phyloP scores from a whole-genome alignment of 2,329 filamentous ascomycete species.

The Eutypa lata region DNA sequence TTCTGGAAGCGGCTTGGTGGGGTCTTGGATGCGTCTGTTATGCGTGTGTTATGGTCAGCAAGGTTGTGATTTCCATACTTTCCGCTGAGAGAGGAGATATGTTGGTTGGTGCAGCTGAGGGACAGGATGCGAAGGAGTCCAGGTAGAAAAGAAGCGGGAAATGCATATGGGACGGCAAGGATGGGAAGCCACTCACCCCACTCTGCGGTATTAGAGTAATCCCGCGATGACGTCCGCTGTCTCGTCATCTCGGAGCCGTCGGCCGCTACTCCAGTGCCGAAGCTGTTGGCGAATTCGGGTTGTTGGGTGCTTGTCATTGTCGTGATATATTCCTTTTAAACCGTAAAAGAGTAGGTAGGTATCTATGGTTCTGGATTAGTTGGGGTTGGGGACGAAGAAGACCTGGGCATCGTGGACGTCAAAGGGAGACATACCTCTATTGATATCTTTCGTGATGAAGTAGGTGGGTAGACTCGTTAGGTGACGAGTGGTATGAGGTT shows the following conservation, averaged over 20 bases:
- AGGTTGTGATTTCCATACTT: neutral
- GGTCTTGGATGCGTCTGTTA: constrained; percentile 61
- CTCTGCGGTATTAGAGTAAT: constrained; percentile 37
- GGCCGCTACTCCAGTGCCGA: constrained; percentile 20
- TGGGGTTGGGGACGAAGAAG: neutral
- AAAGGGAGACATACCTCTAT: too few species aligned
- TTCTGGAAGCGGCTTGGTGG: constrained; percentile 67
- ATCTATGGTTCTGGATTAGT: neutral
- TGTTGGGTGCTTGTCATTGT: constrained; percentile 15
- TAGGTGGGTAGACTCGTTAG: too few species aligned
- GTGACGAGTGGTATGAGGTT: too few species aligned
- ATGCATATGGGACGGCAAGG: too few species aligned
- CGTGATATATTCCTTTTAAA: constrained; percentile 1
- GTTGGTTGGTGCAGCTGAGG: constrained; percentile 3
- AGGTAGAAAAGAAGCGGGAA: neutral
- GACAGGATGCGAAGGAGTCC: constrained; percentile 1
- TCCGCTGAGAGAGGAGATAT: neutral
- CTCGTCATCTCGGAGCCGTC: constrained; percentile 27
- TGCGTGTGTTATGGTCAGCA: neutral
- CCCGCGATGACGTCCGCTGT: constrained; percentile 30
- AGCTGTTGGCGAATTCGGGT: constrained; percentile 27
- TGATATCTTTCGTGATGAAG: too few species aligned
- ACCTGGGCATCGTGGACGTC: too few species aligned
- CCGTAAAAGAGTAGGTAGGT: constrained; percentile 1
- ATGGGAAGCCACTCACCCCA: constrained; percentile 39